Base-by-base conservation (phyloP, 768 basidiomycete genomes). In the Podaxis sp. region DNA sequence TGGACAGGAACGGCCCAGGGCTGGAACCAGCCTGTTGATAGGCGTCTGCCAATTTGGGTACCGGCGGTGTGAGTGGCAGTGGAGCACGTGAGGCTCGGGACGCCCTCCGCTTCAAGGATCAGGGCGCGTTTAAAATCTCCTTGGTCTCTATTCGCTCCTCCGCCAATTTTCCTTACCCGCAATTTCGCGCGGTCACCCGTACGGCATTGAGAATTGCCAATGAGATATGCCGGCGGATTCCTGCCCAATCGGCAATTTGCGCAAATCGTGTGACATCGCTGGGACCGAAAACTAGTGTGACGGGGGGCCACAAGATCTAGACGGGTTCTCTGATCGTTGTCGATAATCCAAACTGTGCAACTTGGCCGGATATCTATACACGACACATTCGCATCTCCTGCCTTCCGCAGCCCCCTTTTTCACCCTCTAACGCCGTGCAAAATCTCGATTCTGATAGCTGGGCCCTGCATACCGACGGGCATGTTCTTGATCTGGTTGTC, bases 61-160 rank as follows among this genome's bases (percentile, higher is more conserved):
- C 55, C 57, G 62, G 41, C 47, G 62, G 55, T 63, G 56, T 33
- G 29, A 19, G 57, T 50, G 47, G 57, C 57, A 50, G 46, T 47
- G 43, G 43, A 25, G 29, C 43, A 36, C 47, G 19, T 19, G 57
- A 27, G 15, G 3, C 15, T 50, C 38, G 46, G 36, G 51, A 27
- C 22, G 36, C 38, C 54, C 37, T 24, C 54, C 37, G 17, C 52
- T 29, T 55, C 36, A 24, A n/a, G 19, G 43, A n/a, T 46, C 43
- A 46, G n/a, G 43, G 43, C 52, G 52, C 29, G 33, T 54, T 37
- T 54, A 37, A 54, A 46, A 46, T 46, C 43, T 46, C 6, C 43
- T 46, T n/a, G 43, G 22, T 46, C 17, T 12, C 49, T 24, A 22
- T 24, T 24, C 12, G 13, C 22, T 22, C 49, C 24, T 50, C 49